Evolutionary conservation across 2,329 filamentous ascomycete genomes (phyloP), one percentile per base, ranked within the genome.

Genomic region (Xylaria sp.): DNA sequence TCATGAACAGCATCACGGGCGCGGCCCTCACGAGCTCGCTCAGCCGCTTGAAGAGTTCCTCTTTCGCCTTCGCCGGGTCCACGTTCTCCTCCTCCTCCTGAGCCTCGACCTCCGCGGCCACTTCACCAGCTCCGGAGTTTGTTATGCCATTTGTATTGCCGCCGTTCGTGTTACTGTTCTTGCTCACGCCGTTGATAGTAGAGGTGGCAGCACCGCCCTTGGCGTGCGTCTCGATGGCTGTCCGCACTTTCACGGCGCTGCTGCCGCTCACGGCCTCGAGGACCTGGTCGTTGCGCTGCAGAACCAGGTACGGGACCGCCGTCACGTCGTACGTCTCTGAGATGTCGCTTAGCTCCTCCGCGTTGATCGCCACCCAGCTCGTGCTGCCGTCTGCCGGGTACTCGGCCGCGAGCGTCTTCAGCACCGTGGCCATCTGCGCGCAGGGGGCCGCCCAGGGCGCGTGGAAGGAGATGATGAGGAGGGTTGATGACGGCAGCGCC

Each of bases 1-100:
- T 97, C 94, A 97, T 97, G 82, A 99, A 99, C 34, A 99, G 86
- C 96, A 99, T 99, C 39, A 99, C 94, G 0, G 94, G 94, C 39
- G 96, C 95, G 5, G 96, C 96, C 84, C 95, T 97, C 74, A 98
- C 95, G 44, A 99, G 87, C 75, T 97, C 92, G 23, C 83, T 87
- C 46, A 99, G 85, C 39, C 95, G 88, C 80, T 92, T 90, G 81
- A 94, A 90, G 63, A 99, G 84, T 73, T 97, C 94, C 80, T 98
- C 93, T 83, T 95, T 95, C 59, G 87, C 87, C 80, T 90, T 87
- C 65, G 83, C 86, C 8, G 84, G 85, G 69, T 89, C 86, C 13
- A 65, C 51, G 46, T 77, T 73, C 12, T 76, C 78, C 64, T 82
- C 78, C 63, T 82, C 78, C 64, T 82, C 78, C 63, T 82, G 80